Percentiles rank a stretch among this genome's conserved stretches.
phyloP scores from a whole-genome alignment of 805 yeast genomes.

The Monosporozyma yasuniensis region DNA sequence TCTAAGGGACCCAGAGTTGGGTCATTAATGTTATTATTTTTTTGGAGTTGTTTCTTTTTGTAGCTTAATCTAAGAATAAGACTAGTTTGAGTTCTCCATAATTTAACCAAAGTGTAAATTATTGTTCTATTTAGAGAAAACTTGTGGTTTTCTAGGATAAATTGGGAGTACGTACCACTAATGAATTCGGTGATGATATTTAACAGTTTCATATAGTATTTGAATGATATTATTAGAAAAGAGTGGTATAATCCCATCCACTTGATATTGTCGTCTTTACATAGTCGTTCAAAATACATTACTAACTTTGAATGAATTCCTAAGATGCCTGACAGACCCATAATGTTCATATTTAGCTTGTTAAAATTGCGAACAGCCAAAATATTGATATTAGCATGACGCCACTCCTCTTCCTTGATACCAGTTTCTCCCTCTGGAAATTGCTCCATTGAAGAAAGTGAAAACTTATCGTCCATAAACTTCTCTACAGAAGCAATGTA shows the following conservation, averaged over 20 bases:
- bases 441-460: slow-evolving; percentile 3
- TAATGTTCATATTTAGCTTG: slow-evolving; percentile 9
- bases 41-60: slow-evolving; percentile 1
- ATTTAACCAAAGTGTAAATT: slow-evolving; percentile 6
- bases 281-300: slow-evolving; percentile 11
- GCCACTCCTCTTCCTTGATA: slow-evolving; percentile 4
- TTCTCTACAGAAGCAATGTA: slow-evolving; percentile 10
- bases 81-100: slow-evolving; percentile 12
- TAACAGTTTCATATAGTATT: slow-evolving; percentile 4
- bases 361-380: slow-evolving; percentile 5
- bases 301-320: slow-evolving; percentile 7
- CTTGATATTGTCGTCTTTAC: slow-evolving; percentile 1
- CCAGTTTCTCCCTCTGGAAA: background rate
- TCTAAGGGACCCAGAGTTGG: slow-evolving; percentile 1
- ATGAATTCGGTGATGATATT: slow-evolving; percentile 5
- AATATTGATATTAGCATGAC: slow-evolving; percentile 5
- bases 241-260: slow-evolving; percentile 7
- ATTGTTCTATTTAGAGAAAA: slow-evolving; percentile 10
- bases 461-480: slow-evolving; percentile 10
- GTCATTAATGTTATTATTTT: background rate
- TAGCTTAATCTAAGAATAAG: slow-evolving; percentile 9
- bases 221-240: slow-evolving; percentile 4
- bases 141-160: slow-evolving; percentile 3
- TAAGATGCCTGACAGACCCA: slow-evolving; percentile 10
- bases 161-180: slow-evolving; percentile 3